Evolutionary conservation across 192 early-diverging fungal genomes (phyloP).

Genomic region (Helicostylum pulchrum): DNA sequence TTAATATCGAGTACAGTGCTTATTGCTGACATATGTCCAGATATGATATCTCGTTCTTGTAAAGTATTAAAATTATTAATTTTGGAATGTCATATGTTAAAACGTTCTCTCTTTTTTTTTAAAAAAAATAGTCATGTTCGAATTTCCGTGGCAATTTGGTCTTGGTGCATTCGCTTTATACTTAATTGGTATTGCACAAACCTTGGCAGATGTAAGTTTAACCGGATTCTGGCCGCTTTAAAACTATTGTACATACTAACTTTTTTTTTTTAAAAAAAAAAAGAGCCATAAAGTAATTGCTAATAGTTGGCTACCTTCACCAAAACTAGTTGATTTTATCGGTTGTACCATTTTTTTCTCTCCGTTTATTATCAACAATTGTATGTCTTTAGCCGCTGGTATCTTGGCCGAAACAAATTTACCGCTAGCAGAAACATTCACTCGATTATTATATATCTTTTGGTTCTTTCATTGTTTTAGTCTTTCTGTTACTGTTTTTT

Average conservation of each 20-base stretch:
- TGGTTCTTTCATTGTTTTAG: slow-evolving; percentile 29
- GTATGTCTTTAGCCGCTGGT: slow-evolving; percentile 23
- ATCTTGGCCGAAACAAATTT: slow-evolving; percentile 10
- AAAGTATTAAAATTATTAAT: slow-evolving; percentile 2
- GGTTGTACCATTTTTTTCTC: slow-evolving; percentile 18
- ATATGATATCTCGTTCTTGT: slow-evolving; percentile 27
- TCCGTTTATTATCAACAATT: slow-evolving; percentile 29
- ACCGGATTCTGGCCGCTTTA: neutral
- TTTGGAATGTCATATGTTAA: neutral
- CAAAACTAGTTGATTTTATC: slow-evolving; percentile 24
- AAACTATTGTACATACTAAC: neutral
- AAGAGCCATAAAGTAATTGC: slow-evolving; percentile 33
- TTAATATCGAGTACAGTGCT: slow-evolving; percentile 20
- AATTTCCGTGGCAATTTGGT: slow-evolving; percentile 31
- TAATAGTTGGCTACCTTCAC: slow-evolving; percentile 30
- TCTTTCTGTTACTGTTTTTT: slow-evolving; percentile 14
- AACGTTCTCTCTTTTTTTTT: neutral
- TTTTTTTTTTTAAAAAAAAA: neutral
- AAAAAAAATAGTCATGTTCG: slow-evolving; percentile 11
- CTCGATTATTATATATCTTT: slow-evolving; percentile 23
- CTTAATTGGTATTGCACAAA: slow-evolving; percentile 32
- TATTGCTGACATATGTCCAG: slow-evolving; percentile 12
- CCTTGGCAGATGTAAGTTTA: slow-evolving; percentile 23
- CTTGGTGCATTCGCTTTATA: slow-evolving; percentile 30
- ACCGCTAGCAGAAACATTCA: slow-evolving; percentile 17